phyloP scores from a whole-genome alignment of 2,329 filamentous ascomycete genomes.

The Colletotrichum cordylinicola region DNA sequence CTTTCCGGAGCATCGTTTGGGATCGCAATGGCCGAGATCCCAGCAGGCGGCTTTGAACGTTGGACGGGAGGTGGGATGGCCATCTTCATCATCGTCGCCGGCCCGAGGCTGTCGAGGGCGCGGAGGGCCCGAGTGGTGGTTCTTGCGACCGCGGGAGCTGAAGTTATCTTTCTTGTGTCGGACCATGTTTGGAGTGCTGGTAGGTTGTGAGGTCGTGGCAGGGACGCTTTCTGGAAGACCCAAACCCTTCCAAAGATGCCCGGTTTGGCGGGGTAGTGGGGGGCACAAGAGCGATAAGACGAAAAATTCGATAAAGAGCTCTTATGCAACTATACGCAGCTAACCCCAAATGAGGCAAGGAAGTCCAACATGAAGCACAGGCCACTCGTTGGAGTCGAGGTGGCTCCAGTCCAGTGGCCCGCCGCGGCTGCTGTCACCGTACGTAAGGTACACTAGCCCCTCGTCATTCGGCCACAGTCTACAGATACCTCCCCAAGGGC shows the following conservation, averaged over 20 bases:
- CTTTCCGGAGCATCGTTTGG: slow-evolving; percentile 95
- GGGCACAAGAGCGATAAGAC: not conserved
- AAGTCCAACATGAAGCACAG: slow-evolving; percentile 1
- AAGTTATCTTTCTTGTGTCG: slow-evolving; percentile 93
- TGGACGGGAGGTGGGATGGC: slow-evolving; percentile 41
- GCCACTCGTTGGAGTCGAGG: slow-evolving; percentile 6
- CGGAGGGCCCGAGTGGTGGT: slow-evolving; percentile 58
- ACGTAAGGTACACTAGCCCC: slow-evolving; percentile 4
- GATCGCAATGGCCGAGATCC: slow-evolving; percentile 97
- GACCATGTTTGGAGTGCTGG: slow-evolving; percentile 67
- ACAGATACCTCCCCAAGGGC: slow-evolving; percentile 3
- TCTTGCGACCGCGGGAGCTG: slow-evolving; percentile 75
- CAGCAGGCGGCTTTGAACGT: slow-evolving; percentile 94
- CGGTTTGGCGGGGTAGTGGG: slow-evolving; percentile 2
- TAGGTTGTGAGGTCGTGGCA: not conserved
- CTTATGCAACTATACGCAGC: not conserved
- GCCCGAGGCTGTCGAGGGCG: slow-evolving; percentile 57
- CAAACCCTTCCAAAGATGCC: not conserved
- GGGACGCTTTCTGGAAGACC: not conserved
- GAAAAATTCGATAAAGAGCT: slow-evolving; percentile 6
- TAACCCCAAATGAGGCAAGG: not conserved
- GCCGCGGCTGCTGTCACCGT: slow-evolving; percentile 11
- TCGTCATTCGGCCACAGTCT: slow-evolving; percentile 19
- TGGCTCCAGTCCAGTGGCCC: slow-evolving; percentile 9
- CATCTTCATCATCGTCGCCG: slow-evolving; percentile 31